Evolutionary conservation across 257 asterid genomes (phyloP), one percentile per base, ranked within the genome.

Genomic region (Craterostigma plantagineum): DNA sequence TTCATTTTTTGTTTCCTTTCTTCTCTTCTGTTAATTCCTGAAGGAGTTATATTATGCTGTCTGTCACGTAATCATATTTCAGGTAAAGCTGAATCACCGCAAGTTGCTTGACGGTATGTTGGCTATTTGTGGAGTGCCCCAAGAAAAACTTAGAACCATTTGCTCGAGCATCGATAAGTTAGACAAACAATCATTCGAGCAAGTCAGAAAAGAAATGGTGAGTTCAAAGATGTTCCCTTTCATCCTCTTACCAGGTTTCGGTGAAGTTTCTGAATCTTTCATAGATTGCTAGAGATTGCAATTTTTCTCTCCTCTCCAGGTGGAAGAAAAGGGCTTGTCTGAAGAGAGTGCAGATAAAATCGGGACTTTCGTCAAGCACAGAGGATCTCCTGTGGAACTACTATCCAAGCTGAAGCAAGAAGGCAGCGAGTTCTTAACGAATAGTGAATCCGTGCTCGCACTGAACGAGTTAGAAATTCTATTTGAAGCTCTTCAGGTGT

Each of bases 81-180:
- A 90, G 98, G 95, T 83, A 58, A 90, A 83, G 69, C 51, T 87
- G 61, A 87, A 87, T 63, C 98, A 90, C 72, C 50, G 95, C 51
- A 79, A 75, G 58, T 65, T 90, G 46, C 80, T 82, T 10, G 95
- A 87, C 61, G 98, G 98, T 34, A 74, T 87, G 95, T 49, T 82
- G 61, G 91, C 95, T 43, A 61, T 87, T 35, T 82, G 95, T 38
- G 98, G 95, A 51, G 98, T 87, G 35, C 95, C 98, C 27, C 77
- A 63, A 45, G 86, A 66, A 55, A 82, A 87, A 50, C 76, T 79
- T 46, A 71, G 98, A 67, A 76, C 81, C 23, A 68, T 87, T 50
- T 87, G 98, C 62, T 87, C 98, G 3, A 87, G 95, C 66, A 87
- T 87, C 53, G 98, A 87, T 69, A 87, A 87, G 67, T 57, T 83